Conservation (phyloP, 805 yeast genomes). For the Sporopachydermia lactativora region DNA sequence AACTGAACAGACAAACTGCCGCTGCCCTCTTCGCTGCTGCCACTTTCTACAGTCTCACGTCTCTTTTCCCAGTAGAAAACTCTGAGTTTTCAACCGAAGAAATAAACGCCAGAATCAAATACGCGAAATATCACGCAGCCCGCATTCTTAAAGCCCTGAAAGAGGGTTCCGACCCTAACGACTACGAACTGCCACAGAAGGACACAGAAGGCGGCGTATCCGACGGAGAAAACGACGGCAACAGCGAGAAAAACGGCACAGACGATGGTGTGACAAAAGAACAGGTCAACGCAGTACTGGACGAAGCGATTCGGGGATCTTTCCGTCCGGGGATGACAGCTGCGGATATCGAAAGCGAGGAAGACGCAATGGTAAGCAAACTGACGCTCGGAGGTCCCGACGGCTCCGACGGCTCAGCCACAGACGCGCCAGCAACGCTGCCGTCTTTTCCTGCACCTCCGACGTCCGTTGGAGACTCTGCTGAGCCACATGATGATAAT, state of each 20-base stretch:
- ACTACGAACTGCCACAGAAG: slow-evolving; percentile 28
- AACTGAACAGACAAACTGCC: slow-evolving; percentile 24
- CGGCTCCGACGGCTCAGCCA: too few species aligned
- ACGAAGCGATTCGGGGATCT: not conserved
- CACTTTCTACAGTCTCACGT: slow-evolving; percentile 25
- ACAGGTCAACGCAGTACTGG: not conserved
- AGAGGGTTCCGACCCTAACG: slow-evolving; percentile 44
- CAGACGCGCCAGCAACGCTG: too few species aligned
- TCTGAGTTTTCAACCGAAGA: slow-evolving; percentile 10
- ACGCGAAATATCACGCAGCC: slow-evolving; percentile 48
- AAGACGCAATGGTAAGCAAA: not conserved
- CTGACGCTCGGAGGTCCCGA: not conserved
- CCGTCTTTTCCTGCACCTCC: not conserved
- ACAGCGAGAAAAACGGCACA: not conserved
- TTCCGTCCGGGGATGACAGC: not conserved
- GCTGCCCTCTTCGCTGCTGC: slow-evolving; percentile 38
- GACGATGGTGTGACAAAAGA: not conserved
- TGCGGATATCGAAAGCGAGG: not conserved
- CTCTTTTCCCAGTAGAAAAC: slow-evolving; percentile 8
- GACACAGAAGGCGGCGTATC: slow-evolving; percentile 8
- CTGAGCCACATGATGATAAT: not conserved
- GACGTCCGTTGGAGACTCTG: not conserved
- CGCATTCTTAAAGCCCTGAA: slow-evolving; percentile 37
- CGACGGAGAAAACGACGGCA: slow-evolving; percentile 6
- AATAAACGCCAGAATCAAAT: slow-evolving; percentile 31